Base-by-base conservation (phyloP, 1,284 basidiomycete genomes). In the Heterobasidion irregulare region DNA sequence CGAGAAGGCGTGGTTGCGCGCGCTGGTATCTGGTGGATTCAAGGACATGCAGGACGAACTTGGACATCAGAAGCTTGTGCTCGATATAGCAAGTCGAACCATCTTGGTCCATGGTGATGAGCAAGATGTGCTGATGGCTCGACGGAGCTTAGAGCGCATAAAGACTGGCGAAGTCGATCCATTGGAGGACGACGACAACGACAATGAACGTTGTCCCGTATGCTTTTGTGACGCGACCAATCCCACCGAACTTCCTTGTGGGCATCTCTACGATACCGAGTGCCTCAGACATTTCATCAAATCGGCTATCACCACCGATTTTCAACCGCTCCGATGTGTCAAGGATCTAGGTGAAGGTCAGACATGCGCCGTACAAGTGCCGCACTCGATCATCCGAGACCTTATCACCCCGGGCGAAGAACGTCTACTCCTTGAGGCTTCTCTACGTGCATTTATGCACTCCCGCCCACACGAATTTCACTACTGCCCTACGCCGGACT, bases 401-500 rank as follows among this genome's bases (percentile, higher is more conserved):
- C 75, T 75, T 18, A 67, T 90, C 9, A 62, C 75, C 0, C 64
- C 76, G 0, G 64, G 66, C 5, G 76, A 85, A 34, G 82, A 86
- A 60, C 72, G 79, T 16, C 68, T 73, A 0, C 60, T 89, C 44
- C 65, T 79, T 12, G 71, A 79, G 10, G 78, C 83, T 0, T 76
- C 85, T 0, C 83, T 86, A 63, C 70, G 75, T 19, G 64, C 76
- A 0, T 73, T 87, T 62, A 70, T 86, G 18, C 77, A 82, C 56
- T 66, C 75, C 0, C 77, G 75, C 32, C 73, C 83, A 0, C 67
- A 74, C 10, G 82, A 88, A 55, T 84, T 85, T 62, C 76, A 79
- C 56, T 83, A 83, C 61, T 90, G 87, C 66, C 86, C 87, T 0
- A 82, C 86, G 0, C 83, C 87, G 0, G 85, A 89, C 63, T 90